Base-by-base conservation (phyloP, 2,329 filamentous ascomycete genomes). In the Paraphaeosphaeria minitans region DNA sequence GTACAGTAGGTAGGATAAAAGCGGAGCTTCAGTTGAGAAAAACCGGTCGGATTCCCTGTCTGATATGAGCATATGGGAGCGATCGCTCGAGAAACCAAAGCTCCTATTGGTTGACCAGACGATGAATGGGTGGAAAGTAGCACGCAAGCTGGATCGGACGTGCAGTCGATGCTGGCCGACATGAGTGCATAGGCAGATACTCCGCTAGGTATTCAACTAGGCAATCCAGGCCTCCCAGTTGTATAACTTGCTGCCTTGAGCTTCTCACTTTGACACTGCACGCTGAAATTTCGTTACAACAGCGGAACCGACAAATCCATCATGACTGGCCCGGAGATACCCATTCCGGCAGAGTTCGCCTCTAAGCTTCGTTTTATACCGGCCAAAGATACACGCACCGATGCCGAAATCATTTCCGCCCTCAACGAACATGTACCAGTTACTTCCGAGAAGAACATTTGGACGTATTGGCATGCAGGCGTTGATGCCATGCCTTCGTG, bases 381-480 rank as follows among this genome's bases (percentile, higher is more conserved):
- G 6, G 13, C 61, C 12, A 62, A 65, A 9, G 68, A 69, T 39
- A 57, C 35, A n/a, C 64, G 66, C 7, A 62, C 48, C 16, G 63
- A 68, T 50, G 56, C 52, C n/a, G 66, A 71, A 41, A 69, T 69
- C 33, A 56, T 69, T n/a, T 53, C 61, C 1, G 35, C 51, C 3
- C 56, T 71, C 8, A 60, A 33, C 22, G 46, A 63, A 9, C 48
- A 63, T 58, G 45, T 35, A 3, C 74, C 76, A 2, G 60, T 77
- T n/a, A 71, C 65, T 1, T 75, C 74, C 2, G 76, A 79, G 59
- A 78, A 77, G 57, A 79, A 79, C 49, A 66, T 79, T 29, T 80
- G 77, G 77, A 71, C 75, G 6, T 79, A 75, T 59, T 79, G 78
- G 78, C 71, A 80, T 55, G 61, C 68, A 5, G 77, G 77, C 1